Evolutionary conservation across 768 basidiomycete species (phyloP), one percentile per base, ranked within the genome.

Genomic region (Tubosaeta sp.): DNA sequence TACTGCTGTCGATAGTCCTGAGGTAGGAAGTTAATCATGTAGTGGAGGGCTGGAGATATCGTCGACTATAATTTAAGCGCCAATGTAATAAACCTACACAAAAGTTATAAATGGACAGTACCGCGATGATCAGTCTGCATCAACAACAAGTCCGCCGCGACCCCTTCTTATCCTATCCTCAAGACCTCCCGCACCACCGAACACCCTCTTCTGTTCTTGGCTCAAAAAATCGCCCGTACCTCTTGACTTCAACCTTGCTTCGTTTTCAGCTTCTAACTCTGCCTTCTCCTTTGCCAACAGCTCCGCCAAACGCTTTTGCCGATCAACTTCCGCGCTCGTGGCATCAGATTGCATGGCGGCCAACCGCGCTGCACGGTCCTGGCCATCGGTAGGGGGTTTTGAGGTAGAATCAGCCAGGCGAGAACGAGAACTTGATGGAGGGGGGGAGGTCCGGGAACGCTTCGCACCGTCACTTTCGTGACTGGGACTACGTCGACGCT

Each of bases 341-440:
- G 95, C 95, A 53, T 86, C 82, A 2, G 78, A 71, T 22, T 85
- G 71, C 95, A 98, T 98, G 5, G 92, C 88, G 0, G 91, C 95
- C 27, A 98, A 75, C n/a, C 90, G 85, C 26, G 89, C 88, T 4
- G 85, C 84, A 32, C 94, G 86, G 27, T 85, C 86, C 1, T 78
- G 75, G 8, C 70, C 65, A 47, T 59, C 53, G 46, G 66, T 59
- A 32, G 63, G 47, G 29, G 52, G 27, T 25, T 59, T 59, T 17
- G 64, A 50, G 10, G 27, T 25, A 1, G 47, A 53, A n/a, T 52
- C 45, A 7, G 56, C 51, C 41, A 55, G 52, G 16, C 53, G 43
- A 25, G 62, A 59, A 27, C 60, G 65, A 45, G 65, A 52, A 7
- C 56, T 59, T 17, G 54, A 44, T 41, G 69, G 61, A 46, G 68